phyloP scores from a whole-genome alignment of 257 asterid genomes.

The Nyctanthes arbortristis region DNA sequence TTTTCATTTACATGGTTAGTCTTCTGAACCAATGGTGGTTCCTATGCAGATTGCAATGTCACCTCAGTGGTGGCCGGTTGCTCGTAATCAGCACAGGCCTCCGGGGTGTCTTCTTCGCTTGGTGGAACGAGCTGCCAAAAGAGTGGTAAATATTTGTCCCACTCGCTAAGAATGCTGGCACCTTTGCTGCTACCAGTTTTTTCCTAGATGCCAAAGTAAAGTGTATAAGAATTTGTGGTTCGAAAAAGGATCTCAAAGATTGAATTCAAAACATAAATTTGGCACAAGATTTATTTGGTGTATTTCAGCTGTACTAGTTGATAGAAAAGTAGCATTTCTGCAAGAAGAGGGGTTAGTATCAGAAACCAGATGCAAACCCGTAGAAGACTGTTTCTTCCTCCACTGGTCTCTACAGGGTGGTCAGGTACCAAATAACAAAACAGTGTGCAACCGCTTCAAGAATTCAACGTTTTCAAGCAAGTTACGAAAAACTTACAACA shows the following conservation, averaged over 20 bases:
- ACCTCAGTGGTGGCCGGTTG: conserved; percentile 63
- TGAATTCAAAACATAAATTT: too few relatives aligned
- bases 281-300: not conserved
- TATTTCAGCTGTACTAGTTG: too few relatives aligned
- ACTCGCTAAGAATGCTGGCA: conserved; percentile 60
- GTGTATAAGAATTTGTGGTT: too few relatives aligned
- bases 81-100: conserved; percentile 72
- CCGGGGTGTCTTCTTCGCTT: conserved; percentile 98
- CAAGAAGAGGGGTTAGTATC: too few relatives aligned
- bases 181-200: conserved; percentile 91
- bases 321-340: too few relatives aligned
- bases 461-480: not conserved
- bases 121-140: conserved; percentile 99
- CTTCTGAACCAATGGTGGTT: not conserved
- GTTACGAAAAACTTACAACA: conserved; percentile 63
- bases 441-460: not conserved
- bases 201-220: conserved; percentile 44
- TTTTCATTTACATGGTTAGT: not conserved
- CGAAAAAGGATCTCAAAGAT: not conserved
- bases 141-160: conserved; percentile 86
- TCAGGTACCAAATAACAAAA: too few relatives aligned
- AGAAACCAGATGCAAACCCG: too few relatives aligned
- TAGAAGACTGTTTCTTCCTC: too few relatives aligned
- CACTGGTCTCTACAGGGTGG: too few relatives aligned
- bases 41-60: conserved; percentile 63